phyloP scores from a whole-genome alignment of 2,329 filamentous ascomycete species.

The Phaeosphaeriaceae sp. region DNA sequence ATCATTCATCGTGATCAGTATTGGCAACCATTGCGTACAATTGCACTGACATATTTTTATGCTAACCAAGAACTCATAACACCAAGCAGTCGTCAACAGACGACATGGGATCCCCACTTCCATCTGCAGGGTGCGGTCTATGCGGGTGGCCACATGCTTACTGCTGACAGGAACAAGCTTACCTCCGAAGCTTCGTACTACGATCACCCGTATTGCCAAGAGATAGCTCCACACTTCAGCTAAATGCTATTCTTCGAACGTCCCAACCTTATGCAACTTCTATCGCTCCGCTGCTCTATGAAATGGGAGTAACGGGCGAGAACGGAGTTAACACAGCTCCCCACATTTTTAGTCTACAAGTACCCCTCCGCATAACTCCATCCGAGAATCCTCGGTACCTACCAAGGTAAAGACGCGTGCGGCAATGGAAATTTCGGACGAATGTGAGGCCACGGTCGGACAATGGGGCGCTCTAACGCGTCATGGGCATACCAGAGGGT shows the following conservation, averaged over 20 bases:
- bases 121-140: background rate
- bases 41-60: background rate
- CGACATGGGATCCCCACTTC: background rate
- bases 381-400: conserved; percentile 4
- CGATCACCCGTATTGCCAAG: background rate
- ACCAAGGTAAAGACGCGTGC: background rate
- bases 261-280: background rate
- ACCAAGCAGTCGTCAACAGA: background rate
- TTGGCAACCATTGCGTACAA: background rate
- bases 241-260: no score
- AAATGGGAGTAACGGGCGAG: background rate
- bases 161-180: background rate
- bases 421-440: background rate
- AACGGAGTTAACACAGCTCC: conserved; percentile 3
- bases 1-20: no score
- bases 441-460: background rate
- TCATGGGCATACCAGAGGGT: conserved; percentile 4
- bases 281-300: background rate
- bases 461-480: conserved; percentile 1
- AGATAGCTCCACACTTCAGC: background rate
- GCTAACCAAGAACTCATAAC: background rate
- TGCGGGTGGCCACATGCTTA: background rate
- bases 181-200: background rate
- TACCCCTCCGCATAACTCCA: conserved; percentile 16
- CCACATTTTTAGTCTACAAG: conserved; percentile 1